phyloP scores from a whole-genome alignment of 805 yeast genomes.

The Teunomyces pallodes region DNA sequence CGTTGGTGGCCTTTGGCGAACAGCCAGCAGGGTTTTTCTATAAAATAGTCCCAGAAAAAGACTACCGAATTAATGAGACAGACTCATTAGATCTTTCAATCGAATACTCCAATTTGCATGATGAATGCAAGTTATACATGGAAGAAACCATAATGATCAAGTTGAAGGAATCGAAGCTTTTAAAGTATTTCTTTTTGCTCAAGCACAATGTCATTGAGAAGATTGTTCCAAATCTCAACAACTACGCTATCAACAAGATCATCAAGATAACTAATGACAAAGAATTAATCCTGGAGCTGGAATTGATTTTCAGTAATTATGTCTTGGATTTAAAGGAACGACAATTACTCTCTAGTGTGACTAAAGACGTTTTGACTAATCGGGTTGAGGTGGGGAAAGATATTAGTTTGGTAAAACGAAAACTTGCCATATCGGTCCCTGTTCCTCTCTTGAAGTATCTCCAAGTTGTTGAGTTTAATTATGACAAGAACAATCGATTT shows the following conservation, averaged over 20 bases:
- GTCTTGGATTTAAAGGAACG: conserved; percentile 7
- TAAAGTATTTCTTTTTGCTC: conserved; percentile 23
- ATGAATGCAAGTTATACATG: conserved; percentile 38
- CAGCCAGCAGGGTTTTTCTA: conserved; percentile 67
- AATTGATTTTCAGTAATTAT: conserved; percentile 11
- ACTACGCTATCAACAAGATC: conserved; percentile 23
- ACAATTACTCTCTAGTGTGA: conserved; percentile 9
- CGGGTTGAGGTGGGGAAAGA: not conserved
- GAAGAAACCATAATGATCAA: conserved; percentile 11
- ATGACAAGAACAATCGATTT: conserved; percentile 41
- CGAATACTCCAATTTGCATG: conserved; percentile 43
- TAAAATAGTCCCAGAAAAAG: conserved; percentile 35
- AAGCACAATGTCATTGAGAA: conserved; percentile 15
- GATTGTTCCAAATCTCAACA: conserved; percentile 28
- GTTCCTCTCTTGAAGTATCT: conserved; percentile 60
- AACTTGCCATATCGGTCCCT: conserved; percentile 53
- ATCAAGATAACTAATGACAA: conserved; percentile 17
- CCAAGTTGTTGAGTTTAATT: conserved; percentile 53
- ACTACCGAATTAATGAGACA: conserved; percentile 16
- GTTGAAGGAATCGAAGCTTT: conserved; percentile 10
- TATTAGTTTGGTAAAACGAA: conserved; percentile 3
- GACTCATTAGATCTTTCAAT: conserved; percentile 45
- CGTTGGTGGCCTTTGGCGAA: conserved; percentile 59
- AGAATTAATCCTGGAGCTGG: conserved; percentile 16
- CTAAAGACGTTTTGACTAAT: conserved; percentile 3